phyloP scores from a whole-genome alignment of 352 stramenopile genomes.

The Pythium volutum region DNA sequence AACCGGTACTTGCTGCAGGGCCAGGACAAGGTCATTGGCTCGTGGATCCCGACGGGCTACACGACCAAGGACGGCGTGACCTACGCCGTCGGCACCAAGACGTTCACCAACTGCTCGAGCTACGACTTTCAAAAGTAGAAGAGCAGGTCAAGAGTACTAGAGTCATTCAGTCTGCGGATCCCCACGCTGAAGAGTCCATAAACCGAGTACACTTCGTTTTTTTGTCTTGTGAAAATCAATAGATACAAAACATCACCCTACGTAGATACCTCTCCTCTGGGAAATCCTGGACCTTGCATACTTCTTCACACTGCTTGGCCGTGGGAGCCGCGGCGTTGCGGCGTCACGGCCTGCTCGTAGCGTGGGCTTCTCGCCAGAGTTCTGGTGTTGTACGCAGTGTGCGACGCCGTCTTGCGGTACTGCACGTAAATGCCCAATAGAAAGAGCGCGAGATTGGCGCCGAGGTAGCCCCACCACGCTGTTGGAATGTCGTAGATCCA shows the following conservation, averaged over 20 bases:
- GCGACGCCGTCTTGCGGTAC: slow-evolving; percentile 24
- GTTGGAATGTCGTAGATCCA: slow-evolving; percentile 30
- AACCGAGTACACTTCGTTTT: too few species aligned
- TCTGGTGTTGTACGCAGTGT: slow-evolving; percentile 2
- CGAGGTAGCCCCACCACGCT: slow-evolving; percentile 41
- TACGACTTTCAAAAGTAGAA: slow-evolving; percentile 24
- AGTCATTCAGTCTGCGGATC: too few species aligned
- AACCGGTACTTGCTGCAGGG: slow-evolving; percentile 62
- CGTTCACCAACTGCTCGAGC: slow-evolving; percentile 25
- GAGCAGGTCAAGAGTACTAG: too few species aligned
- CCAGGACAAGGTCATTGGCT: slow-evolving; percentile 56
- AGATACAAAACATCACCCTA: too few species aligned
- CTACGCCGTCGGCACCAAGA: slow-evolving; percentile 43
- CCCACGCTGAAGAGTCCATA: too few species aligned
- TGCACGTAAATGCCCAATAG: slow-evolving; percentile 29
- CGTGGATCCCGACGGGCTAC: slow-evolving; percentile 68
- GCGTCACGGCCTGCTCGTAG: slow-evolving; percentile 31
- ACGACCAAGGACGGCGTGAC: slow-evolving; percentile 50
- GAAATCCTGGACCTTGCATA: not conserved
- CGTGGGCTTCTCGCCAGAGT: slow-evolving; percentile 4
- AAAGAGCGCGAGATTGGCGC: slow-evolving; percentile 28
- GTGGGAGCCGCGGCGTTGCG: slow-evolving; percentile 23
- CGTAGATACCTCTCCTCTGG: not conserved
- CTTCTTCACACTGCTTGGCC: not conserved
- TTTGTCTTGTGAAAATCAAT: not conserved